phyloP scores from a whole-genome alignment of 768 basidiomycete species.

The Favolaschia claudopus region DNA sequence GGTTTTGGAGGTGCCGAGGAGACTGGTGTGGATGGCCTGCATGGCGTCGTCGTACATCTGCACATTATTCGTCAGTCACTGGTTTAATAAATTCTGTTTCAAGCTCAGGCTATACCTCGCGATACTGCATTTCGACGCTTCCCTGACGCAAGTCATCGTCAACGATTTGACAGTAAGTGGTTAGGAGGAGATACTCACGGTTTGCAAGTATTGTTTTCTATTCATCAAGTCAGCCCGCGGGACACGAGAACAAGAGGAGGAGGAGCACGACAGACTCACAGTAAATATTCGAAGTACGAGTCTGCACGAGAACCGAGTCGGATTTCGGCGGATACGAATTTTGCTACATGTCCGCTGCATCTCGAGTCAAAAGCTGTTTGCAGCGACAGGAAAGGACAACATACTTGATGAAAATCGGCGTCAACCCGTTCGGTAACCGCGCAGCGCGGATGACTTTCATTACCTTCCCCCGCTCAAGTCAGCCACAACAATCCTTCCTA shows the following conservation, averaged over 20 bases:
- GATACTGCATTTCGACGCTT: slow-evolving; percentile 81
- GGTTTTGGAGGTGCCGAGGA: slow-evolving; percentile 67
- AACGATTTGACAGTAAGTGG: background rate
- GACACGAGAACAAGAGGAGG: background rate
- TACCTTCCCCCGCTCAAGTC: slow-evolving; percentile 36
- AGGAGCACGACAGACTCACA: slow-evolving; percentile 51
- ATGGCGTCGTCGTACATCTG: slow-evolving; percentile 93
- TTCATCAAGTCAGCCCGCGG: background rate
- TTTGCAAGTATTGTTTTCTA: slow-evolving; percentile 85
- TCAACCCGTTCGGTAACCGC: slow-evolving; percentile 72
- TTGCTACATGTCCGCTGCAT: slow-evolving; percentile 43
- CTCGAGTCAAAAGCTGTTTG: background rate
- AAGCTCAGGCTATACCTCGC: slow-evolving; percentile 52
- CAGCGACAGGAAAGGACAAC: slow-evolving; percentile 5
- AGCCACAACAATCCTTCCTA: background rate
- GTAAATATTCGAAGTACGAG: slow-evolving; percentile 91
- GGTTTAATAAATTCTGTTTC: no score
- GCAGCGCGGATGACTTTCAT: slow-evolving; percentile 77
- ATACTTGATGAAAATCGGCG: slow-evolving; percentile 86
- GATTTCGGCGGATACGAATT: slow-evolving; percentile 72
- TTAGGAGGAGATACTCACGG: slow-evolving; percentile 54
- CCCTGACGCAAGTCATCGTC: slow-evolving; percentile 40
- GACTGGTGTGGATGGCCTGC: slow-evolving; percentile 76
- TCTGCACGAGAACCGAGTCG: slow-evolving; percentile 94
- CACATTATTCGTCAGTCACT: background rate